Conservation (phyloP, 2,329 filamentous ascomycete genomes). For the Phaeosphaeriaceae sp. region DNA sequence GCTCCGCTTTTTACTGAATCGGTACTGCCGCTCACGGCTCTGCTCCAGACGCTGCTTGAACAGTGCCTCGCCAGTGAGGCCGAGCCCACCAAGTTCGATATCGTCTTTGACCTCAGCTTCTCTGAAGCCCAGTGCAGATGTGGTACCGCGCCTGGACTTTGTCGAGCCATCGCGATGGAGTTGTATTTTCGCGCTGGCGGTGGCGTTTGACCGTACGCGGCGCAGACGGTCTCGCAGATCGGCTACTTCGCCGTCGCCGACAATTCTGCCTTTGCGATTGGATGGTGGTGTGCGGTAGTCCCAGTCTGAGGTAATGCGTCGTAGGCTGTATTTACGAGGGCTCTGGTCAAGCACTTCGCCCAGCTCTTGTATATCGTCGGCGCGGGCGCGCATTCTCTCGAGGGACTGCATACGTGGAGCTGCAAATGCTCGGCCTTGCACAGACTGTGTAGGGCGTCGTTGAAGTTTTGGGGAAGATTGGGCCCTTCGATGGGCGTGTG, state of each 20-base stretch:
- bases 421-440: slow-evolving; percentile 61
- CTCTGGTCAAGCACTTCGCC: slow-evolving; percentile 52
- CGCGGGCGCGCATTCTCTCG: slow-evolving; percentile 53
- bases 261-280: slow-evolving; percentile 42
- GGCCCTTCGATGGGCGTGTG: slow-evolving; percentile 24
- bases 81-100: slow-evolving; percentile 40
- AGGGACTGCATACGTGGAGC: slow-evolving; percentile 60
- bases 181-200: slow-evolving; percentile 28
- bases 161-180: slow-evolving; percentile 30
- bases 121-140: slow-evolving; percentile 43
- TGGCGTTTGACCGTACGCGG: slow-evolving; percentile 42
- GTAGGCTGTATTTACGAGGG: slow-evolving; percentile 50
- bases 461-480: slow-evolving; percentile 37
- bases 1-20: slow-evolving; percentile 43
- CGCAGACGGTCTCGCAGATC: slow-evolving; percentile 39
- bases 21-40: slow-evolving; percentile 40
- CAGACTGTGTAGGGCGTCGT: slow-evolving; percentile 47
- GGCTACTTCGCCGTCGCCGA: slow-evolving; percentile 37
- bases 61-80: slow-evolving; percentile 27
- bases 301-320: slow-evolving; percentile 33
- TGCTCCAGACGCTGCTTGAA: slow-evolving; percentile 43
- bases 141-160: slow-evolving; percentile 27
- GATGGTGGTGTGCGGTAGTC: slow-evolving; percentile 45
- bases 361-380: slow-evolving; percentile 52
- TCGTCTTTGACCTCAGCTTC: slow-evolving; percentile 48